phyloP scores from a whole-genome alignment of 805 yeast species.

The Monosporozyma servazzii region DNA sequence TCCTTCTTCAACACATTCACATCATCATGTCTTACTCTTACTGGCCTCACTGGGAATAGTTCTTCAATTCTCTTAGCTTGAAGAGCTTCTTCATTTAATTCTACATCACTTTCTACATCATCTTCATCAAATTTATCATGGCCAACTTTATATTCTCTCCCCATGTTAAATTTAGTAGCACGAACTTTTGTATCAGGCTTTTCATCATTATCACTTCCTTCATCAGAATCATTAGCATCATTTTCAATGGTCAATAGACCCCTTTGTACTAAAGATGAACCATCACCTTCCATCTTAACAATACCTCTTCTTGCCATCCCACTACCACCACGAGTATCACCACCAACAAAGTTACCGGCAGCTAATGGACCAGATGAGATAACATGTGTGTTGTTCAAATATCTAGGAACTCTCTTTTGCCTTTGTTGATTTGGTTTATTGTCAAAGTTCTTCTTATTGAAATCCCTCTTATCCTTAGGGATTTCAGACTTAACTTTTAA shows the following conservation, averaged over 20 bases:
- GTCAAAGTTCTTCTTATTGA: conserved; percentile 11
- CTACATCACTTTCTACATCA: conserved; percentile 15
- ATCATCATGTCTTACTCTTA: conserved; percentile 40
- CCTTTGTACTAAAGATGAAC: conserved; percentile 15
- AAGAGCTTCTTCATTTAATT: conserved; percentile 19
- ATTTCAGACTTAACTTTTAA: conserved; percentile 38
- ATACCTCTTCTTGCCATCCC: conserved; percentile 1
- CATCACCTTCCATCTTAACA: conserved; percentile 6
- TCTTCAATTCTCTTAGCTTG: conserved; percentile 23
- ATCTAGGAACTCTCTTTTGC: conserved; percentile 24
- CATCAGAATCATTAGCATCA: conserved; percentile 29
- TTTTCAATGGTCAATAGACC: conserved; percentile 18
- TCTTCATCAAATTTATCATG: conserved; percentile 18
- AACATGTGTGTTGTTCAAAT: conserved; percentile 41
- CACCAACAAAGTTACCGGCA: conserved; percentile 39
- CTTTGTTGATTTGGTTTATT: conserved; percentile 12
- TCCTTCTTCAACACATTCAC: conserved; percentile 28
- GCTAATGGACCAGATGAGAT: conserved; percentile 70
- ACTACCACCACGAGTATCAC: conserved; percentile 15
- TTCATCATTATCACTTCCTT: conserved; percentile 30
- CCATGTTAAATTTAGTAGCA: conserved; percentile 51
- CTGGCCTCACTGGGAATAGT: conserved; percentile 65
- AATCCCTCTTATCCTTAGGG: conserved; percentile 1
- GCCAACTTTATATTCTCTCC: conserved; percentile 44
- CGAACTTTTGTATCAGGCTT: conserved; percentile 9